phyloP scores from a whole-genome alignment of 1,284 basidiomycete species.

The Sanghuangporus weigelae region DNA sequence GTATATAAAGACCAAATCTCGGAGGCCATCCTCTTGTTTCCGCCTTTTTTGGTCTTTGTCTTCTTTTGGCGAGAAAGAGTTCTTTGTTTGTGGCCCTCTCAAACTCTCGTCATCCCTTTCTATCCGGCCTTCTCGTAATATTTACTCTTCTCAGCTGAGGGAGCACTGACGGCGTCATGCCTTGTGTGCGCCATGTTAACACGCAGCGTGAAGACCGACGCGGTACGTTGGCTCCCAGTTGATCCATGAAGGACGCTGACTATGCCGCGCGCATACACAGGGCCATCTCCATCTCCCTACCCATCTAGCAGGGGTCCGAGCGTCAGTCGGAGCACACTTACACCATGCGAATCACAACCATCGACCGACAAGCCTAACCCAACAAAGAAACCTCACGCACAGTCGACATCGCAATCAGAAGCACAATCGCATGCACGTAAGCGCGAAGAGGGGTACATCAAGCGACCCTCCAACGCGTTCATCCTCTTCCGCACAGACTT shows the following conservation, averaged over 20 bases:
- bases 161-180: background rate
- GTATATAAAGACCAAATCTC: background rate
- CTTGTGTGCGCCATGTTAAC: background rate
- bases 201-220: background rate
- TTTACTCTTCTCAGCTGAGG: background rate
- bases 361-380: background rate
- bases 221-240: background rate
- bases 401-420: background rate
- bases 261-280: background rate
- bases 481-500: slow-evolving; percentile 92
- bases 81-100: background rate
- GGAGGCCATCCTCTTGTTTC: background rate
- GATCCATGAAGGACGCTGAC: background rate
- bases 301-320: background rate
- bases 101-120: background rate
- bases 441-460: slow-evolving; percentile 46
- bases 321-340: background rate
- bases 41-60: background rate
- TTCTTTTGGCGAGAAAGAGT: background rate
- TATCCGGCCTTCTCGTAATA: background rate
- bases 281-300: background rate
- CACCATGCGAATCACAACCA: background rate
- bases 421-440: slow-evolving; percentile 14
- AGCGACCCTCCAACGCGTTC: slow-evolving; percentile 88
- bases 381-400: background rate